A percentile compares a stretch with the other conserved stretches of the same genome.
phyloP scores from a whole-genome alignment of 352 stramenopile genomes.

The Globisporangium apiculatum region DNA sequence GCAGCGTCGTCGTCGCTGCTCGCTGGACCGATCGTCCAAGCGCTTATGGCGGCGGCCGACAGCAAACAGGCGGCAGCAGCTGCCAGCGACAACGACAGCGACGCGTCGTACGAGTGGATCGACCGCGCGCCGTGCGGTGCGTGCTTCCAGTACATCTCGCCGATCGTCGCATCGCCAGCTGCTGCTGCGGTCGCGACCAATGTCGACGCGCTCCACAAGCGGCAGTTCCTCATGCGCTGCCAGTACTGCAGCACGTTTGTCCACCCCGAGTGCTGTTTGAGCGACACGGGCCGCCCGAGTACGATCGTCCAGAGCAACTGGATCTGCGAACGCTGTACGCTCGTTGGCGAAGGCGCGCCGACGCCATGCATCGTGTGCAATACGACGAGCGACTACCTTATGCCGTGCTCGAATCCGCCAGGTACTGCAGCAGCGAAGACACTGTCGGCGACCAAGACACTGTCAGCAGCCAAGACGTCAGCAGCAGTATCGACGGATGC shows the following conservation, averaged over 20 bases:
- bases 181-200: conserved; percentile 9
- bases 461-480: neutral
- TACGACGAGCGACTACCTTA: conserved; percentile 68
- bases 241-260: conserved; percentile 82
- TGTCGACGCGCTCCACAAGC: conserved; percentile 51
- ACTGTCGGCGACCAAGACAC: neutral
- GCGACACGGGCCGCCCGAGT: conserved; percentile 47
- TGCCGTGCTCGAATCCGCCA: conserved; percentile 45
- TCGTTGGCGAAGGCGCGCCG: conserved; percentile 29
- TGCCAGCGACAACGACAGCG: neutral
- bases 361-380: conserved; percentile 59
- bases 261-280: conserved; percentile 74
- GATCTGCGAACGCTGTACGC: conserved; percentile 77
- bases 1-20: conserved; percentile 25
- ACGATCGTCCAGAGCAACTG: conserved; percentile 72
- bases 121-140: conserved; percentile 65
- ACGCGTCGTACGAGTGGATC: conserved; percentile 38
- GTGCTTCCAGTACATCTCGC: conserved; percentile 69
- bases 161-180: conserved; percentile 19
- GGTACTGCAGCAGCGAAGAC: conserved; percentile 4
- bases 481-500: conserved; percentile 1
- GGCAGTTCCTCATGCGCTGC: conserved; percentile 81
- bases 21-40: conserved; percentile 45
- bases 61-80: conserved; percentile 12
- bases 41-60: conserved; percentile 31